Evolutionary conservation across 2,329 filamentous ascomycete genomes (phyloP).

Genomic region (Rhinocladiella mackenziei): DNA sequence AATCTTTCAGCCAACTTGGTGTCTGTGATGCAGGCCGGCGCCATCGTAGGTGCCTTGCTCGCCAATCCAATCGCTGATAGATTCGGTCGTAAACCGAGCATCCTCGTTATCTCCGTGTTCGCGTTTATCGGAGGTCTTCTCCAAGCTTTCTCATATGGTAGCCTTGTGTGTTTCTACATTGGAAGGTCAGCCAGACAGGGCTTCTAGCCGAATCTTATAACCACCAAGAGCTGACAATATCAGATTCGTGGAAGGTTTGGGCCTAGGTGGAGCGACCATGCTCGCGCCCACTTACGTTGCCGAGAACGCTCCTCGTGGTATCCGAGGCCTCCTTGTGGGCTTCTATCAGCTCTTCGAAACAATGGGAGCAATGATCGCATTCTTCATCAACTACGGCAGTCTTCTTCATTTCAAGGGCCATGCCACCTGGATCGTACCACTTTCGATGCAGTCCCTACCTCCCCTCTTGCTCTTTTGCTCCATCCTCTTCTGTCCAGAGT

Average conservation of each 20-base stretch:
- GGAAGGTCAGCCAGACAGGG: constrained; percentile 53
- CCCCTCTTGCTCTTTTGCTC: constrained; percentile 57
- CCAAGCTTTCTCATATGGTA: constrained; percentile 59
- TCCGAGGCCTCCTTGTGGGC: constrained; percentile 57
- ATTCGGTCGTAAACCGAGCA: constrained; percentile 52
- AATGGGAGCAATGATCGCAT: constrained; percentile 41
- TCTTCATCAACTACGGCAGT: constrained; percentile 54
- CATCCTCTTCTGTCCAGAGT: constrained; percentile 62
- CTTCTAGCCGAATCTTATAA: constrained; percentile 6
- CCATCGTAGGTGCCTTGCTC: constrained; percentile 60
- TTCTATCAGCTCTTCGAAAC: constrained; percentile 59
- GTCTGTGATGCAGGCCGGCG: constrained; percentile 66
- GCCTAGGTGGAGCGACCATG: constrained; percentile 51
- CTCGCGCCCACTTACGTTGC: constrained; percentile 59
- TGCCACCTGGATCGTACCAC: constrained; percentile 57
- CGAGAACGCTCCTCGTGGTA: constrained; percentile 57
- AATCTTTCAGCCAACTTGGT: constrained; percentile 65
- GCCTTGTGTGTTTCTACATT: constrained; percentile 61
- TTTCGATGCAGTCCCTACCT: constrained; percentile 62
- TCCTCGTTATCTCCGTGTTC: constrained; percentile 56
- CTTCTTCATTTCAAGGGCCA: constrained; percentile 46
- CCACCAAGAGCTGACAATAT: constrained; percentile 19
- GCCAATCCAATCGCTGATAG: constrained; percentile 40
- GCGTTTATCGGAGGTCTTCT: constrained; percentile 61
- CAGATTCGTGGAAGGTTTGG: constrained; percentile 51